Base-by-base conservation (phyloP, 768 basidiomycete species). In the Paxillus rubicundulus region DNA sequence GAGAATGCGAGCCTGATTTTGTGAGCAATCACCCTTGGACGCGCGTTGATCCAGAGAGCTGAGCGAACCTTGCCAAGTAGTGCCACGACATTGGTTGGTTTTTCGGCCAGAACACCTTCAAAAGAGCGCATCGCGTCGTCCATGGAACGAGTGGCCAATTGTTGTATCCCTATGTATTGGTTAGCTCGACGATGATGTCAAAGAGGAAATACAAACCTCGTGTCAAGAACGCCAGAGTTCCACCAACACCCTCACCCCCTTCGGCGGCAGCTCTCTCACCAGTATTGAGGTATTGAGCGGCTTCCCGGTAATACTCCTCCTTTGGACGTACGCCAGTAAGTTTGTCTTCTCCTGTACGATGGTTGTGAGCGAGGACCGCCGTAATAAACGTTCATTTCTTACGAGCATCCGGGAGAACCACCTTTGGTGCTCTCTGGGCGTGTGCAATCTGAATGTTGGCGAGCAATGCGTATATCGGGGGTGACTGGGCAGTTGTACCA, bases 61-160 rank as follows among this genome's bases (percentile, higher is more conserved):
- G n/a, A 10, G 62, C 70, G 27, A 44, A 88, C 92, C 75, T 95
- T 92, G 49, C 93, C 94, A 9, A 93, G 76, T 5, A 96, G 74
- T 0, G 95, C 94, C 33, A 95, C 82, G 5, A 97, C 65, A 64
- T 98, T 96, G 16, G 86, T 90, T 0, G 94, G 89, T 61, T 88
- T 88, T 56, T 82, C 77, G 2, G 74, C 74, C 9, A 98, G 76
- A 9, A 96, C 85, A 21, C 79, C 80, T 13, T 96, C 90, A 60
- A 97, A 95, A 1, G 87, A 82, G 17, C 84, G 80, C 58, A 86
- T 71, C 0, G 95, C 94, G 53, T 91, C 86, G 34, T 94, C 87
- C 76, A 92, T 82, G 14, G 85, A 80, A 18, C 89, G 82, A 4
- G 82, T 85, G 2, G 91, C 87, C 17, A 98, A 74, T 66, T 89